Percentiles rank a stretch among this genome's conserved stretches.
Evolutionary conservation across 2,329 filamentous ascomycete species (phyloP).

Genomic region (Aspergillus pseudoglaucus): DNA sequence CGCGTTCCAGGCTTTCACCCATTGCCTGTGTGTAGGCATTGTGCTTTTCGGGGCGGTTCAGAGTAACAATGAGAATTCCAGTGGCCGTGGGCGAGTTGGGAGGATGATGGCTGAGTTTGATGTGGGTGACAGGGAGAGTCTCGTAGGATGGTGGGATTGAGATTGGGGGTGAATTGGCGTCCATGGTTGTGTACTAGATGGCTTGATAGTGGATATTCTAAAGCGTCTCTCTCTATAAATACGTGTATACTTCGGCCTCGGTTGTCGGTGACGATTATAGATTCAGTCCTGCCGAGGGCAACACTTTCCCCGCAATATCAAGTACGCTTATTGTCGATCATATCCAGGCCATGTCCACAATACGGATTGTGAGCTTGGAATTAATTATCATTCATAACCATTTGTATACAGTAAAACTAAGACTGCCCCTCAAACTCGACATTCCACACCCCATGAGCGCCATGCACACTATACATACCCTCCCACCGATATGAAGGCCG

Average conservation of each 20-base stretch:
- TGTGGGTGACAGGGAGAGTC: constrained; percentile 19
- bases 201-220: neutral
- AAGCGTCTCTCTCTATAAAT: too few species aligned
- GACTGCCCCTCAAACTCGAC: constrained; percentile 18
- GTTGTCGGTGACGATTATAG: neutral
- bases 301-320: neutral
- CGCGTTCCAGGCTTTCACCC: constrained; percentile 38
- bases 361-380: too few species aligned
- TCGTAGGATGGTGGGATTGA: constrained; percentile 24
- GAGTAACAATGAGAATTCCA: constrained; percentile 40
- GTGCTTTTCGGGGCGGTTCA: constrained; percentile 50
- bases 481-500: constrained; percentile 10
- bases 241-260: too few species aligned
- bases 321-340: too few species aligned
- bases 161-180: constrained; percentile 2
- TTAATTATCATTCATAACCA: neutral
- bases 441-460: constrained; percentile 20
- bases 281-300: neutral
- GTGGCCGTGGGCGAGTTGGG: constrained; percentile 42
- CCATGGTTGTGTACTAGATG: neutral
- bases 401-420: neutral
- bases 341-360: too few species aligned
- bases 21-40: constrained; percentile 50
- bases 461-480: constrained; percentile 12
- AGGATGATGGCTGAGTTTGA: constrained; percentile 29